Evolutionary conservation across 2,329 filamentous ascomycete genomes (phyloP).

Genomic region (Fonsecaea monophora): DNA sequence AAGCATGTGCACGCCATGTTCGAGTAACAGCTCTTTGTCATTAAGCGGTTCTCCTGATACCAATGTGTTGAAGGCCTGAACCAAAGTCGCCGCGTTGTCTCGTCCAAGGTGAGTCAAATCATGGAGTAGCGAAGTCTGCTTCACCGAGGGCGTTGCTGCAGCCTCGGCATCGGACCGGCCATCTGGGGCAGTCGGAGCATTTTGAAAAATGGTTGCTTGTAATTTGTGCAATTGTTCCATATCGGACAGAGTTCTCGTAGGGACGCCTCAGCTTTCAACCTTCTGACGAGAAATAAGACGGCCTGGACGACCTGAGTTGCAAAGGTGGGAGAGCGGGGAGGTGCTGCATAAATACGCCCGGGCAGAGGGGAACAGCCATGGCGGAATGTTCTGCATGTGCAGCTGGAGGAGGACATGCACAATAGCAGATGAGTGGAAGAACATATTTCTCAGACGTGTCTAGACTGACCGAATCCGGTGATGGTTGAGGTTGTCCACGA

Average conservation of each 20-base stretch:
- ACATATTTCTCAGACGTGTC: constrained; percentile 3
- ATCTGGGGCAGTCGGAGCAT: constrained; percentile 50
- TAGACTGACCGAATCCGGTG: neutral
- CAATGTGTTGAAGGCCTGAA: constrained; percentile 51
- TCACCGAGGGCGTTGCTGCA: constrained; percentile 40
- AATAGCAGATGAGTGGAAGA: constrained; percentile 12
- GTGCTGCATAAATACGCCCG: constrained; percentile 12
- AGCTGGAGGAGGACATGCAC: neutral
- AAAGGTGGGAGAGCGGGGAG: constrained; percentile 4
- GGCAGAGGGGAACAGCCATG: neutral
- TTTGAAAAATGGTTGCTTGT: constrained; percentile 9
- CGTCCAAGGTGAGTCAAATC: constrained; percentile 50
- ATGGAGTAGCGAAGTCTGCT: constrained; percentile 52
- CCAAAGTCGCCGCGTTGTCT: constrained; percentile 50
- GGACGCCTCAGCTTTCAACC: neutral
- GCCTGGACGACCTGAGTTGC: neutral
- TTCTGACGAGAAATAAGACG: neutral
- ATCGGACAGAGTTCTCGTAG: neutral
- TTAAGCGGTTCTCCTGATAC: constrained; percentile 56
- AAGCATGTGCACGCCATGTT: constrained; percentile 61
- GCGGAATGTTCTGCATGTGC: neutral
- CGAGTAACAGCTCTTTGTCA: constrained; percentile 57
- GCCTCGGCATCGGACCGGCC: constrained; percentile 52
- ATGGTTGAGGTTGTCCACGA: neutral
- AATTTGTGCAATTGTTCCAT: constrained; percentile 19